Percentiles rank a stretch among this genome's conserved stretches.
These are phyloP conservation scores for Prunus armeniaca DNA, from an alignment of 306 rosid genomes.

Conservation along the genomic window DNA sequence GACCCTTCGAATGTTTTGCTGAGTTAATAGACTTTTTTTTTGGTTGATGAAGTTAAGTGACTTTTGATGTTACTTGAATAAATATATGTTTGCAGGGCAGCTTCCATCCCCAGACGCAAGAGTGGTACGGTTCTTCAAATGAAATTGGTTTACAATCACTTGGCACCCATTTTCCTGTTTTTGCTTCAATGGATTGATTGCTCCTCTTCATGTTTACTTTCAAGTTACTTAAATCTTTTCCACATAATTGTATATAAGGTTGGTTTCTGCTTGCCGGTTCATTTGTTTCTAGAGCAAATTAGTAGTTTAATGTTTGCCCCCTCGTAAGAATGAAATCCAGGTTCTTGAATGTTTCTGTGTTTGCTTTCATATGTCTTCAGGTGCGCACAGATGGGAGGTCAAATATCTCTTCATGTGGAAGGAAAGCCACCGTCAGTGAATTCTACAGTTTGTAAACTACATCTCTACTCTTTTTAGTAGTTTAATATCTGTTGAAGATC, in stretches of 20 bases:
- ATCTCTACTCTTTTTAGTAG: background rate
- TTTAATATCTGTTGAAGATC: background rate
- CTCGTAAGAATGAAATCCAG: background rate
- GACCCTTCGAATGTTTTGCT: background rate
- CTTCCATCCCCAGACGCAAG: slow-evolving; percentile 60
- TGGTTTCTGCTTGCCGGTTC: slow-evolving; percentile 8
- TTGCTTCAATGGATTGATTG: slow-evolving; percentile 64
- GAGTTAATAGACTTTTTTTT: background rate
- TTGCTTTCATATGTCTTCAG: slow-evolving; percentile 35
- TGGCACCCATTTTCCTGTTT: slow-evolving; percentile 58
- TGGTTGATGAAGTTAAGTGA: slow-evolving; percentile 2
- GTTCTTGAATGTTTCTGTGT: background rate
- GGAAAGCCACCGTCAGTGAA: slow-evolving; percentile 61
- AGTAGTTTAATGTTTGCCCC: background rate
- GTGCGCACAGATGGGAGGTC: slow-evolving; percentile 43
- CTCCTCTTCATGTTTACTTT: slow-evolving; percentile 52
- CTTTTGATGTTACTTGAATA: slow-evolving; percentile 7
- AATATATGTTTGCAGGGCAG: slow-evolving; percentile 55
- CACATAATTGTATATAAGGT: slow-evolving; percentile 64
- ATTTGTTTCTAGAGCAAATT: background rate
- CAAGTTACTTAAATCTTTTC: slow-evolving; percentile 52
- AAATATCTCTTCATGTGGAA: slow-evolving; percentile 45
- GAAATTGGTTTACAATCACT: slow-evolving; percentile 60
- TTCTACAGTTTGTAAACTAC: slow-evolving; percentile 48
- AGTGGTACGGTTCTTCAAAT: slow-evolving; percentile 55